phyloP scores from a whole-genome alignment of 2,329 filamentous ascomycete genomes.

The Drechmeria coniospora region DNA sequence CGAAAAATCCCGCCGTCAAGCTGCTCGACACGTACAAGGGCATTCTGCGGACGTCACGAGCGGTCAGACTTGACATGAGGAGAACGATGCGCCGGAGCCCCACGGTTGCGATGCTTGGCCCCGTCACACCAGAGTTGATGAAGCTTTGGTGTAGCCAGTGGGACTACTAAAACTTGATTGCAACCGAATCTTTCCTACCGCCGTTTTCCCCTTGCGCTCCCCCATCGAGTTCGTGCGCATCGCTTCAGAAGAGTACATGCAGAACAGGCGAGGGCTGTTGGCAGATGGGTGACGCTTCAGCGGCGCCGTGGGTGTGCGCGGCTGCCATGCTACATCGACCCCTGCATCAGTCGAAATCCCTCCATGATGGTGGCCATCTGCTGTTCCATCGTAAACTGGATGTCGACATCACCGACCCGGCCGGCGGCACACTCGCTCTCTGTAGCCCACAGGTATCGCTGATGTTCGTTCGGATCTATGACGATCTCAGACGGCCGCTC shows the following conservation, averaged over 20 bases:
- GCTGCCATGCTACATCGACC: too few relatives aligned
- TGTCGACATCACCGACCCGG: conserved; percentile 6
- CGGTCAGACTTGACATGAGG: conserved; percentile 18
- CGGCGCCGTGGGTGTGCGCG: too few relatives aligned
- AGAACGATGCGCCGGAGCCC: conserved; percentile 23
- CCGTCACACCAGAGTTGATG: conserved; percentile 28
- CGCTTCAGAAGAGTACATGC: too few relatives aligned
- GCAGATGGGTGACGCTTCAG: too few relatives aligned
- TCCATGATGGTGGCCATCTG: conserved; percentile 9
- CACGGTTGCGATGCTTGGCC: conserved; percentile 23
- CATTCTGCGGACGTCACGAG: conserved; percentile 4
- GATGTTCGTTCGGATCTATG: conserved; percentile 16
- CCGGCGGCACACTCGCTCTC: conserved; percentile 11
- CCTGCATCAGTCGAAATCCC: conserved; percentile 5
- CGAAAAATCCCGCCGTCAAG: conserved; percentile 33
- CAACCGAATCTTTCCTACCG: too few relatives aligned
- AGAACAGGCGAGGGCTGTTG: too few relatives aligned
- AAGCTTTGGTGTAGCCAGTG: conserved; percentile 32
- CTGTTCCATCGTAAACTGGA: conserved; percentile 8
- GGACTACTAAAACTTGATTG: conserved; percentile 12
- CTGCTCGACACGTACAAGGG: conserved; percentile 31
- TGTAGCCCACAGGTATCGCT: conserved; percentile 15
- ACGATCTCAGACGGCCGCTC: conserved; percentile 6
- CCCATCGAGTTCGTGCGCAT: too few relatives aligned
- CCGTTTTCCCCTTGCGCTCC: too few relatives aligned